phyloP scores from a whole-genome alignment of 2,329 filamentous ascomycete genomes.

The Tolypocladium album region DNA sequence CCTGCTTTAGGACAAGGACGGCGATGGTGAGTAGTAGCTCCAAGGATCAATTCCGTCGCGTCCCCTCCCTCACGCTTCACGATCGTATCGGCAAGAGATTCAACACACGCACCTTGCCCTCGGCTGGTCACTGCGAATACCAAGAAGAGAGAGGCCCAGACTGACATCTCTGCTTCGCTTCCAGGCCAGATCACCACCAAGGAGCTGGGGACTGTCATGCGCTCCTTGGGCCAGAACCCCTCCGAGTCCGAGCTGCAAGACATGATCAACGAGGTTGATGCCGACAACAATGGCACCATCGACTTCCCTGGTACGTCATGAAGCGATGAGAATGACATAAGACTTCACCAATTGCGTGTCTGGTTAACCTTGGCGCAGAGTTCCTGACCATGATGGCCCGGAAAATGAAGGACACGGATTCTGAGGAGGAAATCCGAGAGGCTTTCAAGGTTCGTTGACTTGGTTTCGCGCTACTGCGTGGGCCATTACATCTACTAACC shows the following conservation, averaged over 20 bases:
- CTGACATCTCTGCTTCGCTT: constrained; percentile 2
- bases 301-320: constrained; percentile 68
- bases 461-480: not conserved
- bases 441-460: constrained; percentile 62
- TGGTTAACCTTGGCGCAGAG: constrained; percentile 37
- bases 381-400: constrained; percentile 91
- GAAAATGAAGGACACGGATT: constrained; percentile 92
- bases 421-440: constrained; percentile 82
- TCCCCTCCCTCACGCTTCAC: not conserved
- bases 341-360: not conserved
- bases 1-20: constrained; percentile 68
- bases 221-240: constrained; percentile 80
- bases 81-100: not conserved
- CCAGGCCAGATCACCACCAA: constrained; percentile 85
- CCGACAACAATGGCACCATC: constrained; percentile 87
- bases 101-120: not conserved
- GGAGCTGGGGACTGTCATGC: constrained; percentile 84
- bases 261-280: constrained; percentile 91
- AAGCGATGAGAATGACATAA: not conserved
- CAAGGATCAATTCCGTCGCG: not conserved
- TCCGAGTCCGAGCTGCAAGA: constrained; percentile 85
- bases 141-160: not conserved
- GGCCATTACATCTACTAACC: not conserved
- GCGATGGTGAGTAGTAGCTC: constrained; percentile 62
- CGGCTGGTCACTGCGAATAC: not conserved